A percentile compares a stretch with the other conserved stretches of the same genome.
Evolutionary conservation across 2,329 filamentous ascomycete genomes (phyloP).

Genomic region (Camillea tinctor): DNA sequence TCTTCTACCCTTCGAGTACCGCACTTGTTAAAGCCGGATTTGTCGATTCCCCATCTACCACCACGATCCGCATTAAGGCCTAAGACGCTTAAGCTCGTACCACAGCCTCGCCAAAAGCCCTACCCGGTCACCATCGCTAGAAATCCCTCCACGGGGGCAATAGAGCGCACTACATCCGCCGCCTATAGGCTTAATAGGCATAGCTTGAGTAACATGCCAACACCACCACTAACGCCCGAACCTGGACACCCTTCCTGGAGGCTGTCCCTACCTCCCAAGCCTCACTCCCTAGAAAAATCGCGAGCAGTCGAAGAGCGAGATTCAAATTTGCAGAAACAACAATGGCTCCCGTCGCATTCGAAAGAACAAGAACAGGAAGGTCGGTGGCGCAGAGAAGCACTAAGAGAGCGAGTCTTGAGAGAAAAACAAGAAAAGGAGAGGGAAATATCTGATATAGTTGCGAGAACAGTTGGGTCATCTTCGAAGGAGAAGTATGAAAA

Average conservation of each 20-base stretch:
- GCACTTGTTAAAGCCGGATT: constrained; percentile 8
- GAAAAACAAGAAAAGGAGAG: constrained; percentile 23
- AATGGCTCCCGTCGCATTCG: constrained; percentile 6
- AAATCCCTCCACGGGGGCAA: constrained; percentile 22
- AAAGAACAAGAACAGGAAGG: constrained; percentile 8
- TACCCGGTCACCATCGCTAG: constrained; percentile 23
- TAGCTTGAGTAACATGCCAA: constrained; percentile 22
- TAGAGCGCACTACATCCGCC: constrained; percentile 16
- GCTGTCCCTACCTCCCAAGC: constrained; percentile 15
- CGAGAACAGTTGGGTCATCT: constrained; percentile 15
- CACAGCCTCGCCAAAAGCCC: constrained; percentile 20
- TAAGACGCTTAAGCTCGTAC: constrained; percentile 19
- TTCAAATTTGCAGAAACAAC: constrained; percentile 3
- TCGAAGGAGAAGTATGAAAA: constrained; percentile 4
- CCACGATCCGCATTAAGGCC: constrained; percentile 14
- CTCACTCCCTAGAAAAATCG: neutral
- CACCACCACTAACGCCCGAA: constrained; percentile 18
- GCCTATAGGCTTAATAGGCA: constrained; percentile 15
- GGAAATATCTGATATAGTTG: constrained; percentile 22
- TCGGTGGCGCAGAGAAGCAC: constrained; percentile 7
- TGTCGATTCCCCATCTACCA: neutral
- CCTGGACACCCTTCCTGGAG: constrained; percentile 6
- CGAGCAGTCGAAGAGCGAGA: constrained; percentile 1
- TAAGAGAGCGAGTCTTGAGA: constrained; percentile 18
- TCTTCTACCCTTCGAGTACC: constrained; percentile 10